These are phyloP conservation scores for Dentiscutata heterogama DNA, from an alignment of 371 early-diverging fungal genomes.

Conservation along the genomic window DNA sequence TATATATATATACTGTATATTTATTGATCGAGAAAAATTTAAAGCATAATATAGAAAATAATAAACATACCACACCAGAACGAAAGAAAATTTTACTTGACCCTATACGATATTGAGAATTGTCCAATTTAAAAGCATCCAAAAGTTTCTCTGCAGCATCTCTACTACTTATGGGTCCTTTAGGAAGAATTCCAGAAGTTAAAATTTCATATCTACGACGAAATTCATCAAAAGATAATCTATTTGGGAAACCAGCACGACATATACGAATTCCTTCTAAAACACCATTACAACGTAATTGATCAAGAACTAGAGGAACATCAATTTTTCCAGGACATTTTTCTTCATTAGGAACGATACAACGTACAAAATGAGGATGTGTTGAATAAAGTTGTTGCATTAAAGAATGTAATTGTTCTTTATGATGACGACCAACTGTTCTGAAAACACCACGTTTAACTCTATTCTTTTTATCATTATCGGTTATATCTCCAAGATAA, in stretches of 20 bases:
- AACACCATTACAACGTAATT: conserved; percentile 99
- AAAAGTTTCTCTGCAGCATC: conserved; percentile 84
- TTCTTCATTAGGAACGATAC: conserved; percentile 98
- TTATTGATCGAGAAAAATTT: background rate
- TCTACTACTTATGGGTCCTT: conserved; percentile 89
- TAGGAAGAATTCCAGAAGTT: conserved; percentile 80
- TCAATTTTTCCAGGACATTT: conserved; percentile 91
- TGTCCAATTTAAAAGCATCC: conserved; percentile 78
- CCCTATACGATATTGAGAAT: conserved; percentile 91
- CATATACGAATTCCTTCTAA: conserved; percentile 99
- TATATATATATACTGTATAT: background rate
- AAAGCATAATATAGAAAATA: no score
- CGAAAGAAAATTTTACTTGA: conserved; percentile 98
- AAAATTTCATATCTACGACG: conserved; percentile 95
- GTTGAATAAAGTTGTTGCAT: conserved; percentile 95
- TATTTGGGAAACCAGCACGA: conserved; percentile 98
- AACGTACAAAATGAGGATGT: conserved; percentile 99
- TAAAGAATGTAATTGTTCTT: conserved; percentile 91
- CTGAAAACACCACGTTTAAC: conserved; percentile 77
- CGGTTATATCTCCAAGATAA: conserved; percentile 67
- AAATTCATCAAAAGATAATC: conserved; percentile 96
- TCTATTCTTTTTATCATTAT: conserved; percentile 54
- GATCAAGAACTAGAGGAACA: conserved; percentile 91
- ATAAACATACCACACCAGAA: conserved; percentile 88
- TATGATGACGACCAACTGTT: conserved; percentile 98